A percentile compares a stretch with the other conserved stretches of the same genome.
Conservation (phyloP, 768 basidiomycete species). For the Pisolithus tinctorius region DNA sequence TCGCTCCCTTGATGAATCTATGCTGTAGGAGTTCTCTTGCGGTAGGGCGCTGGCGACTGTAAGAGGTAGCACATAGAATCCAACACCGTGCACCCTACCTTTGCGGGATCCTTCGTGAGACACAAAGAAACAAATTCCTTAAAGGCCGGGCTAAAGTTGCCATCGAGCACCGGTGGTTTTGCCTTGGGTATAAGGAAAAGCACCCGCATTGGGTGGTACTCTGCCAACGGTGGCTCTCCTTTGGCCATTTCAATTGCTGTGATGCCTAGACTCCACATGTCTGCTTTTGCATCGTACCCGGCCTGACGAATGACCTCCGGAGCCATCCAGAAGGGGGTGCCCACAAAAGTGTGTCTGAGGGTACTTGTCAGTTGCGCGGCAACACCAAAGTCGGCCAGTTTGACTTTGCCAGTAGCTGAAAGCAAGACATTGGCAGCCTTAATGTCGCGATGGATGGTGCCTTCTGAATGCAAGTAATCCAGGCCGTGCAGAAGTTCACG, state of each 20-base stretch:
- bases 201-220: conserved; percentile 98
- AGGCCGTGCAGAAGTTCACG: conserved; percentile 90
- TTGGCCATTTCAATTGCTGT: conserved; percentile 98
- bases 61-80: conserved; percentile 5
- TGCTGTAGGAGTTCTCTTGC: conserved; percentile 93
- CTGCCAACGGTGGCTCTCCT: conserved; percentile 92
- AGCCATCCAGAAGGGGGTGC: conserved; percentile 98
- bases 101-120: conserved; percentile 84
- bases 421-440: conserved; percentile 96
- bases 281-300: conserved; percentile 93
- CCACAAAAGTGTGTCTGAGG: conserved; percentile 94
- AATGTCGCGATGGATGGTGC: conserved; percentile 98
- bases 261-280: conserved; percentile 97
- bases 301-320: conserved; percentile 97
- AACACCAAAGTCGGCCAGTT: conserved; percentile 97
- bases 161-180: conserved; percentile 86
- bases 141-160: conserved; percentile 75
- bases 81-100: conserved; percentile 39
- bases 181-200: conserved; percentile 97
- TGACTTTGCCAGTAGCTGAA: conserved; percentile 87
- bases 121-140: conserved; percentile 91
- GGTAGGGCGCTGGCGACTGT: conserved; percentile 64
- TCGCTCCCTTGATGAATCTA: conserved; percentile 81
- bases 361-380: conserved; percentile 95
- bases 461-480: conserved; percentile 92